A percentile compares a stretch with the other conserved stretches of the same genome.
phyloP scores from a whole-genome alignment of 2,329 filamentous ascomycete genomes.

The Aspergillus sp. region DNA sequence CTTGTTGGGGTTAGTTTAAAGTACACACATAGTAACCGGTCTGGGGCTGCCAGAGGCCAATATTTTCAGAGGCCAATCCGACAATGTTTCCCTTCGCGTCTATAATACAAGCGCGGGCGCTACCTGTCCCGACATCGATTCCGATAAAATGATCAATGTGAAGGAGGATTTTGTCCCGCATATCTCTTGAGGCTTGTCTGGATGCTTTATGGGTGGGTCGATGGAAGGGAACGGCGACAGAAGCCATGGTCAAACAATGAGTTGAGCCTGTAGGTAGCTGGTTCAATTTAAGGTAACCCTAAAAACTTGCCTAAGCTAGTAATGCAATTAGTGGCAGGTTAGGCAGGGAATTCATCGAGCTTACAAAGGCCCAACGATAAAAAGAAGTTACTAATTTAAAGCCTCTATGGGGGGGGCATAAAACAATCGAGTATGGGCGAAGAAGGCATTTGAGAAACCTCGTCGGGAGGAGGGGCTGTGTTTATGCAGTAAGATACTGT shows the following conservation, averaged over 20 bases:
- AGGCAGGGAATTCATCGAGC: neutral
- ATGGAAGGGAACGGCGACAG: slow-evolving; percentile 29
- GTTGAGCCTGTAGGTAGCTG: neutral
- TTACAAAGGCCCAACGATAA: neutral
- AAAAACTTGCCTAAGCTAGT: neutral
- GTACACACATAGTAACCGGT: slow-evolving; percentile 68
- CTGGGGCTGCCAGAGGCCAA: slow-evolving; percentile 77
- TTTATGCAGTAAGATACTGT: neutral
- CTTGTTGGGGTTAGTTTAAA: neutral
- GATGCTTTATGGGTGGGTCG: slow-evolving; percentile 33
- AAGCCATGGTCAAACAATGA: slow-evolving; percentile 25
- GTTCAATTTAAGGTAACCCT: neutral
- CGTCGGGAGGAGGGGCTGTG: neutral
- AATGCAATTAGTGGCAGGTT: neutral
- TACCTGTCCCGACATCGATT: slow-evolving; percentile 95
- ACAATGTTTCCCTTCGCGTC: slow-evolving; percentile 87
- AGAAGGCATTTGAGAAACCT: neutral
- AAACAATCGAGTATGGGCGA: neutral
- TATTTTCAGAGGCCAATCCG: slow-evolving; percentile 68
- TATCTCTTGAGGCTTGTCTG: slow-evolving; percentile 42
- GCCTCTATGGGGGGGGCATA: neutral
- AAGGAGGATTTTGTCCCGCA: slow-evolving; percentile 57
- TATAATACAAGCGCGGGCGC: slow-evolving; percentile 93
- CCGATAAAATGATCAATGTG: slow-evolving; percentile 70
- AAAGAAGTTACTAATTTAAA: neutral